phyloP scores from a whole-genome alignment of 169 alveolate species.

The Amoebophrya sp. region DNA sequence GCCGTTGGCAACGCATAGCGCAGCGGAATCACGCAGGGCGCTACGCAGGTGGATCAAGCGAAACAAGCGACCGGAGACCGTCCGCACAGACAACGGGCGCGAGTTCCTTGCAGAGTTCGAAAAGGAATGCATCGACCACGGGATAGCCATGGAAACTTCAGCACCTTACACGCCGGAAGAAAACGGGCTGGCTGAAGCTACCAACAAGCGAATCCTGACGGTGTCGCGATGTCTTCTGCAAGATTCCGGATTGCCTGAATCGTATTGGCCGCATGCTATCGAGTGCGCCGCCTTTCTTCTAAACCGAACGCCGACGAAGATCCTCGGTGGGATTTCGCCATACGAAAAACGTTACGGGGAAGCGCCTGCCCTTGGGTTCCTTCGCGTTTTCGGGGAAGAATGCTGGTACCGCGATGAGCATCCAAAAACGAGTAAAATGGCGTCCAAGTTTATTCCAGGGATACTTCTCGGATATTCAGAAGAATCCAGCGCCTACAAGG shows the following conservation, averaged over 20 bases:
- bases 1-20: not conserved
- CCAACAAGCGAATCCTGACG: not conserved
- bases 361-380: not conserved
- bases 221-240: not conserved
- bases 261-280: not conserved
- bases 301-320: not conserved
- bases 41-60: not conserved
- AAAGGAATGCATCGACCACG: not conserved
- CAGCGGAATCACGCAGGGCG: not conserved
- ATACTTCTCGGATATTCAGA: not conserved
- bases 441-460: not conserved
- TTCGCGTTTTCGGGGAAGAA: not conserved
- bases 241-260: not conserved
- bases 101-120: not conserved
- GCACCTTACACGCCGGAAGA: not conserved
- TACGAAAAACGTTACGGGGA: not conserved
- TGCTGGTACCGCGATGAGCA: not conserved
- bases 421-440: not conserved
- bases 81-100: not conserved
- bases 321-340: not conserved
- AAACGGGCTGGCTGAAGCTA: not conserved
- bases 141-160: not conserved
- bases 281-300: not conserved
- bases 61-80: not conserved
- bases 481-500: not conserved